Evolutionary conservation across 441 rosid species (phyloP).

Genomic region (Gossypium lobatum): DNA sequence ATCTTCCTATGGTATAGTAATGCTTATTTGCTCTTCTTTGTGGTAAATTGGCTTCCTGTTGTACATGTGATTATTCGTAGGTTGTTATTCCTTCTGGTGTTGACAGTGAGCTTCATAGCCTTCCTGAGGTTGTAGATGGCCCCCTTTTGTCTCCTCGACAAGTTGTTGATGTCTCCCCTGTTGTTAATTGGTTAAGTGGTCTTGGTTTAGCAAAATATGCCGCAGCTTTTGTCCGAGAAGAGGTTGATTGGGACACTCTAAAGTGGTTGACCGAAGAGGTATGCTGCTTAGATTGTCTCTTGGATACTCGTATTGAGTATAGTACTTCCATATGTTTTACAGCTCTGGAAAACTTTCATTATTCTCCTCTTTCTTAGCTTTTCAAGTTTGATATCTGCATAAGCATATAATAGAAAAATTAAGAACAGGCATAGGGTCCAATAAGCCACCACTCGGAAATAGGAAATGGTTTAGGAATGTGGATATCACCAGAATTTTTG

Average conservation of each 20-base stretch:
- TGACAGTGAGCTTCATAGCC: constrained; percentile 15
- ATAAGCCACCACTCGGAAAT: neutral
- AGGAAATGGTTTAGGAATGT: neutral
- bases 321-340: neutral
- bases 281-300: constrained; percentile 16
- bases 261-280: constrained; percentile 87
- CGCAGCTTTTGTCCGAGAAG: constrained; percentile 70
- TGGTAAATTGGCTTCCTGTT: neutral
- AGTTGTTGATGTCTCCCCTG: constrained; percentile 57
- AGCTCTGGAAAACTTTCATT: neutral
- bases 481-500: neutral
- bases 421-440: neutral
- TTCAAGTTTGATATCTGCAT: neutral
- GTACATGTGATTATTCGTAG: constrained; percentile 25
- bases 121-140: constrained; percentile 27
- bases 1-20: neutral
- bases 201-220: constrained; percentile 66
- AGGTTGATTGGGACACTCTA: constrained; percentile 83
- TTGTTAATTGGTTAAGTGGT: constrained; percentile 52
- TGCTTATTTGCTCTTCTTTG: neutral
- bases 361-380: neutral
- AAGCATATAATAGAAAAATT: neutral
- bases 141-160: constrained; percentile 30
- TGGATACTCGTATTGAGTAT: neutral
- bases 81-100: constrained; percentile 15